A percentile compares a stretch with the other conserved stretches of the same genome.
phyloP scores from a whole-genome alignment of 805 yeast species.

The Kluyveromyces dobzhanskii region DNA sequence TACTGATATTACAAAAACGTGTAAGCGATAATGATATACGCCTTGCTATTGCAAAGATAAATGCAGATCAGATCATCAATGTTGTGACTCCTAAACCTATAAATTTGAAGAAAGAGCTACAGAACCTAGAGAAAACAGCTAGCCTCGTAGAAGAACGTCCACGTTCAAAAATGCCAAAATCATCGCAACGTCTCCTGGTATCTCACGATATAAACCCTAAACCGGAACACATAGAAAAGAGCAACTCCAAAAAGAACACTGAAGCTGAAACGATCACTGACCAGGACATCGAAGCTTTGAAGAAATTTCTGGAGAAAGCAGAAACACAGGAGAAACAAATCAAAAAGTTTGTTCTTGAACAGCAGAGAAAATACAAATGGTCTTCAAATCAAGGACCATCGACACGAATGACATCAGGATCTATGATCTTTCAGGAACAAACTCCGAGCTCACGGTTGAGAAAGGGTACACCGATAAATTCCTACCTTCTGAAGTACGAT shows the following conservation, averaged over 20 bases:
- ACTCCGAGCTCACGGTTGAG: neutral
- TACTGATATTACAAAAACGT: constrained; percentile 14
- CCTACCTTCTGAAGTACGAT: neutral
- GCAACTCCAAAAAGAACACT: neutral
- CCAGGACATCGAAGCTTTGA: constrained; percentile 12
- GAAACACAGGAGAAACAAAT: constrained; percentile 16
- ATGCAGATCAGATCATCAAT: constrained; percentile 7
- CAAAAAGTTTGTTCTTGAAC: constrained; percentile 14
- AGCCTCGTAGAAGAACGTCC: too few species aligned
- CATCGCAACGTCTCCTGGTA: neutral
- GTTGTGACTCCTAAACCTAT: constrained; percentile 9
- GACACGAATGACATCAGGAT: constrained; percentile 11
- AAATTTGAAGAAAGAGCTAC: constrained; percentile 6
- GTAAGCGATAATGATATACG: constrained; percentile 10
- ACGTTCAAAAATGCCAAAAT: neutral
- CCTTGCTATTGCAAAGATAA: constrained; percentile 7
- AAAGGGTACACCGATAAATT: neutral
- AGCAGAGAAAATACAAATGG: constrained; percentile 21
- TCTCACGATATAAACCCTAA: neutral
- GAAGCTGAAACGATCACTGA: constrained; percentile 1
- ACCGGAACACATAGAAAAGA: neutral
- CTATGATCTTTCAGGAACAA: constrained; percentile 11
- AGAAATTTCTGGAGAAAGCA: constrained; percentile 15
- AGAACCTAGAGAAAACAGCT: constrained; percentile 3
- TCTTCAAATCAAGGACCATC: constrained; percentile 6